Evolutionary conservation across 2,329 filamentous ascomycete genomes (phyloP), one percentile per base, ranked within the genome.

Genomic region (Aspergillus aculeatinus): DNA sequence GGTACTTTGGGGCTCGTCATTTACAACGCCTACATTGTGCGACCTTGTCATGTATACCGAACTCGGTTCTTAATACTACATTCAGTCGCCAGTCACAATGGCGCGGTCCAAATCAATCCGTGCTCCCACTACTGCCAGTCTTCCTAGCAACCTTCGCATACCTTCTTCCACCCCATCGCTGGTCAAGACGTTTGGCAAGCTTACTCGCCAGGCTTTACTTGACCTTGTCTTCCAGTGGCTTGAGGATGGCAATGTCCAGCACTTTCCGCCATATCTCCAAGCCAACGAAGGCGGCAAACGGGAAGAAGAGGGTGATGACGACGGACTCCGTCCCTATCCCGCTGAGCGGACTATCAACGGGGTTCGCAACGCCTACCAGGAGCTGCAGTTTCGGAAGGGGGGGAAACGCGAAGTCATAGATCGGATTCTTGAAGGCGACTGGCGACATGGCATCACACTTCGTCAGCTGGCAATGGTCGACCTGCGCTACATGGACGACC

Each of bases 221-320:
- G 85, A 87, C 0, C 82, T 96, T 9, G 89, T 85, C 0, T 82
- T 92, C 23, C 84, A 89, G 77, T 96, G 92, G 92, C 85, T 96
- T 3, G 85, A 89, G 59, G 85, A 88, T 52, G 80, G 82, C 63
- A 88, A 89, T 63, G 79, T 86, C 47, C 75, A 82, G 4, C 79
- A 83, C 19, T 88, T 85, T 48, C 79, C 80, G 1, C 89, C 89
- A 0, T 86, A 82, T 70, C 82, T 89, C 50, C 80, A 71, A 63
- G 74, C 44, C 68, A 77, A 82, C n/a, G 79, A 84, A 19, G 77
- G 66, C 1, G 70, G 82, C 7, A 77, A 80, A 48, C n/a, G 33
- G 25, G 53, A 48, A 0, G 52, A 55, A 4, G 53, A 44, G 7
- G 79, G 83, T 0, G 82, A 85, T 11, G 83, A 86, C 1, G 84